Evolutionary conservation across 148 eudicot genomes (phyloP).

Genomic region (Bassia scoparia): DNA sequence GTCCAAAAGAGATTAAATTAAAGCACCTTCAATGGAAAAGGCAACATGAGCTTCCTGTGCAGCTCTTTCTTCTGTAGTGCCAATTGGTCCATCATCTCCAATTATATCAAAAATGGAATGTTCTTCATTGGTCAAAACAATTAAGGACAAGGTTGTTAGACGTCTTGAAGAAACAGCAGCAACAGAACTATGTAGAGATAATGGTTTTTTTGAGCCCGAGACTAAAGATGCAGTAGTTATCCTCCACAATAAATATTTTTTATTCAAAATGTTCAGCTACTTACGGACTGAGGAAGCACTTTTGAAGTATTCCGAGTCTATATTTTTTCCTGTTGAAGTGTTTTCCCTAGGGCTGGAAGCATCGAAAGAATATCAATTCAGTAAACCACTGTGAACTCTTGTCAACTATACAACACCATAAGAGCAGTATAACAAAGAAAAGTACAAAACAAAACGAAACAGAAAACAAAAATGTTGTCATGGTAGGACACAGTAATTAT

Average conservation of each 20-base stretch:
- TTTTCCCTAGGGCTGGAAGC: slow-evolving; percentile 28
- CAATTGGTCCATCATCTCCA: slow-evolving; percentile 57
- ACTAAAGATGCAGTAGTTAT: neutral
- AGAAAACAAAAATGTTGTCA: neutral
- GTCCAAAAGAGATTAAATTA: neutral
- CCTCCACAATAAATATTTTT: slow-evolving; percentile 1
- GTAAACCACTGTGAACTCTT: neutral
- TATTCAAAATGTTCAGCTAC: slow-evolving; percentile 15
- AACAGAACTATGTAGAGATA: slow-evolving; percentile 1
- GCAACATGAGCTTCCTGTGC: slow-evolving; percentile 70
- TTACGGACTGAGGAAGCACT: slow-evolving; percentile 40
- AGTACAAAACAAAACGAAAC: neutral
- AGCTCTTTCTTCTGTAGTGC: slow-evolving; percentile 32
- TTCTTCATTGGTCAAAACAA: slow-evolving; percentile 34
- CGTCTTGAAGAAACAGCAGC: slow-evolving; percentile 3
- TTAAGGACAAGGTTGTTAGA: slow-evolving; percentile 8
- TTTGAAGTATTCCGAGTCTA: slow-evolving; percentile 31
- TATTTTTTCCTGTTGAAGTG: slow-evolving; percentile 23
- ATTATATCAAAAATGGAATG: slow-evolving; percentile 67
- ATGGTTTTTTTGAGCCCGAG: neutral
- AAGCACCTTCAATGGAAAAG: slow-evolving; percentile 67
- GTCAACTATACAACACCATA: neutral
- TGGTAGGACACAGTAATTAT: neutral
- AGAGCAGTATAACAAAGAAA: neutral
- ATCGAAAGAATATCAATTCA: slow-evolving; percentile 25